Base-by-base conservation (phyloP, 2,329 filamentous ascomycete species). In the Talaromyces sp. region DNA sequence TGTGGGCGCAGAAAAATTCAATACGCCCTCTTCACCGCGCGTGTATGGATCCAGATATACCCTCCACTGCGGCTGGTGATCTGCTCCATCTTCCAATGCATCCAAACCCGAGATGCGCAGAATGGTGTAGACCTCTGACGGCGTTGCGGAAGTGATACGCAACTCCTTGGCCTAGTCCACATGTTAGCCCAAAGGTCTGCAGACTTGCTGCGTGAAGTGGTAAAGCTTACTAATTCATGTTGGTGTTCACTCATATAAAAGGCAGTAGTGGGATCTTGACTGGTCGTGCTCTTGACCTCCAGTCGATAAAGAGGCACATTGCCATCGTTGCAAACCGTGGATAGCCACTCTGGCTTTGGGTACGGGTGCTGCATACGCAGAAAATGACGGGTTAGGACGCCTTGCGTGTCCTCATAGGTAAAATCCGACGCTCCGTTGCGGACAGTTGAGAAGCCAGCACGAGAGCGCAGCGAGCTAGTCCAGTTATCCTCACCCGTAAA, bases 381-480 rank as follows among this genome's bases (percentile, higher is more conserved):
- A 41, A 41, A 41, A 41, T 41, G n/a, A 41, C 39, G 39, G 39
- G 39, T 41, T 41, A 41, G 39, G 39, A 8, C 39, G 17, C 39
- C 39, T 17, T 41, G 39, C 39, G 6, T 41, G n/a, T 41, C 39
- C 39, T 41, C 5, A 41, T 41, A 62, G 60, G 61, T 63, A 63
- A 63, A 63, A 57, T 63, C 61, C 17, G 61, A 63, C 50, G 49
- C 61, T 63, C 49, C 61, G 39, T 37, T 15, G 61, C 50, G 33
- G 41, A 57, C 49, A 27, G 61, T 27, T 31, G 61, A 63, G 61
- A 63, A 63, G 22, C 61, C 61, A 56, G 61, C 61, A 47, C 61
- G 61, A 63, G 61, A 63, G 15, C 61, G 61, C 27, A 63, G 50
- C 47, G 50, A 63, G 61, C 61, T 63, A 25, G 61, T 63, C 61